Conservation (phyloP, 148 eudicot species). For the Spergularia bocconei region DNA sequence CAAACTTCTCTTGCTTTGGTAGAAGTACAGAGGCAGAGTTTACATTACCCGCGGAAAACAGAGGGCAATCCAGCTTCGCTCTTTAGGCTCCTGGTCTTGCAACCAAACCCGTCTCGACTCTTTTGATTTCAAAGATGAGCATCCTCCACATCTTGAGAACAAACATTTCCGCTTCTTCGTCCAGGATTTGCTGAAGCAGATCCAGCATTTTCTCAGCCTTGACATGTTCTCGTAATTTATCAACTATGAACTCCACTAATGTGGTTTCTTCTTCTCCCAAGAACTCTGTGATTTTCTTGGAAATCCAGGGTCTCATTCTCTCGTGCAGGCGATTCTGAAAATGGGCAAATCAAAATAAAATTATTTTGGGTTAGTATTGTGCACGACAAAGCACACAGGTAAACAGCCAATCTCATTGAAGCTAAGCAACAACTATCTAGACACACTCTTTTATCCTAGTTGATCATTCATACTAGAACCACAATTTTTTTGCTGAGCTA, state of each 20-base stretch:
- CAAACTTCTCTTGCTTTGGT: conserved; percentile 3
- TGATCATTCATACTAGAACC: neutral
- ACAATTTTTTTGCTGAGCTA: neutral
- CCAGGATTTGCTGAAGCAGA: conserved; percentile 73
- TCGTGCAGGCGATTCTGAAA: conserved; percentile 79
- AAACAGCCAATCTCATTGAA: neutral
- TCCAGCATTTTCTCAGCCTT: conserved; percentile 76
- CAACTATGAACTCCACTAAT: conserved; percentile 81
- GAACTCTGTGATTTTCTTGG: conserved; percentile 90
- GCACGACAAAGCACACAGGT: neutral
- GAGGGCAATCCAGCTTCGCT: neutral
- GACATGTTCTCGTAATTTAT: conserved; percentile 66
- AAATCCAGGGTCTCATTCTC: conserved; percentile 93
- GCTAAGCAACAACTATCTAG: too few species aligned
- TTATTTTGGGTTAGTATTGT: neutral
- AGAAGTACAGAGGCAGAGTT: conserved; percentile 10
- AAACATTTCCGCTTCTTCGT: conserved; percentile 98
- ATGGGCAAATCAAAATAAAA: conserved; percentile 2
- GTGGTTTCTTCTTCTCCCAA: conserved; percentile 88
- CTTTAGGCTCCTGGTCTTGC: conserved; percentile 44
- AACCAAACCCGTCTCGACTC: conserved; percentile 79
- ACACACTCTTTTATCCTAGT: neutral
- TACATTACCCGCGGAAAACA: conserved; percentile 13
- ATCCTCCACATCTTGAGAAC: conserved; percentile 99
- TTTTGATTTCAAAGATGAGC: conserved; percentile 92